Evolutionary conservation across 768 basidiomycete species (phyloP).

Genomic region (Xanthoconium stramineum): DNA sequence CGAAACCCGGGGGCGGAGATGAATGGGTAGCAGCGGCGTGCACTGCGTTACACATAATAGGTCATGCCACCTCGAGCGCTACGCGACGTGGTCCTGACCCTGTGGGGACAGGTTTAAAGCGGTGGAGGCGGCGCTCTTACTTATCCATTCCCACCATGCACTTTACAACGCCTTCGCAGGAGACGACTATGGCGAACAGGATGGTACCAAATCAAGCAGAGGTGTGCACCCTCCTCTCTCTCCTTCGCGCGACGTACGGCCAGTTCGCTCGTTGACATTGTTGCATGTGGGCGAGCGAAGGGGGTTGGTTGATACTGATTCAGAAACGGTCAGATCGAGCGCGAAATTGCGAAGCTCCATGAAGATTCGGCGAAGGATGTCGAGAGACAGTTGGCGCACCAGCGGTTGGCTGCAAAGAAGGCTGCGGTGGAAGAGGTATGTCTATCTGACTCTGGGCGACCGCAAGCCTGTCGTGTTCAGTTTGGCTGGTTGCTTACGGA

Average conservation of each 20-base stretch:
- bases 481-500: background rate
- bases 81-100: background rate
- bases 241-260: too few species aligned
- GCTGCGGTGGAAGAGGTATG: conserved; percentile 10
- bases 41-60: background rate
- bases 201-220: conserved; percentile 9
- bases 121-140: background rate
- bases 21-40: background rate
- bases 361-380: conserved; percentile 23
- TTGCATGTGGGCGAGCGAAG: too few species aligned
- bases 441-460: background rate
- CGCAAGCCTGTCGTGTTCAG: background rate
- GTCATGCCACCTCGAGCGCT: background rate
- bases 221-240: conserved; percentile 2
- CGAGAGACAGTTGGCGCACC: conserved; percentile 18
- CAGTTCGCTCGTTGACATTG: background rate
- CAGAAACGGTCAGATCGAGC: conserved; percentile 16
- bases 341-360: conserved; percentile 20
- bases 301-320: background rate
- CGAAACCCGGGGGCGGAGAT: background rate
- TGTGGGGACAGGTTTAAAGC: conserved; percentile 7
- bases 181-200: background rate
- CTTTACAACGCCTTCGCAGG: background rate
- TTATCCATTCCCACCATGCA: conserved; percentile 1
- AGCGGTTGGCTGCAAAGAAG: conserved; percentile 9